Evolutionary conservation across 768 basidiomycete species (phyloP), one percentile per base, ranked within the genome.

Genomic region (Agrocybe chaxingu): DNA sequence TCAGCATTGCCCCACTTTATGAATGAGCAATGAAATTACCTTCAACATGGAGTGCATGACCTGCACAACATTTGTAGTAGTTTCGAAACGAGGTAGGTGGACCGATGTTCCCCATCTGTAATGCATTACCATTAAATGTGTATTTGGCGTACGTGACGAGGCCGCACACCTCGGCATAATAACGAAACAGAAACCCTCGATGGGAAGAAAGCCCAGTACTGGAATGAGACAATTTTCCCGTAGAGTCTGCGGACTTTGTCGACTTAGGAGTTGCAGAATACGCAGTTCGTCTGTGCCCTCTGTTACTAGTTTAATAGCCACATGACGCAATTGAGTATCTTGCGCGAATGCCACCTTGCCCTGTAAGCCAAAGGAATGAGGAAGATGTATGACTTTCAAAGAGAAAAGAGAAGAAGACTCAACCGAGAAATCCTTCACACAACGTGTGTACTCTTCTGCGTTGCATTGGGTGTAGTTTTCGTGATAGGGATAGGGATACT

Each of bases 151-250:
- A n/a, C 3, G n/a, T 2, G 3, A 24, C 24, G 24, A 24, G 24
- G 24, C 1, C n/a, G 41, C 53, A 35, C 24, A 66, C 55, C 58
- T 60, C 4, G 69, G 69, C 63, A 66, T 68, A 8, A 70, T 58
- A 4, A 50, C 58, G 44, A 68, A 63, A 40, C 57, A 65, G 29
- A 55, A 52, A 7, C 49, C 58, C 10, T 53, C 50, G 12, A 46
- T 42, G 0, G 56, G 45, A 1, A 69, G 42, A 4, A 70, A 29
- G 5, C 67, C 64, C 0, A 70, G 39, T 4, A 67, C 43, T 5
- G 67, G 65, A 7, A 70, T 34, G 11, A 60, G 32, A 24, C 52
- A 53, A 11, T 53, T 37, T n/a, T 45, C 37, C 24, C 29, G 39
- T n/a, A 45, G 30, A 5, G 24, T 16, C 4, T 47, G 43, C 12